Evolutionary conservation across 495 filamentous ascomycete genomes (phyloP).

Genomic region (Talaromyces stipitatus): DNA sequence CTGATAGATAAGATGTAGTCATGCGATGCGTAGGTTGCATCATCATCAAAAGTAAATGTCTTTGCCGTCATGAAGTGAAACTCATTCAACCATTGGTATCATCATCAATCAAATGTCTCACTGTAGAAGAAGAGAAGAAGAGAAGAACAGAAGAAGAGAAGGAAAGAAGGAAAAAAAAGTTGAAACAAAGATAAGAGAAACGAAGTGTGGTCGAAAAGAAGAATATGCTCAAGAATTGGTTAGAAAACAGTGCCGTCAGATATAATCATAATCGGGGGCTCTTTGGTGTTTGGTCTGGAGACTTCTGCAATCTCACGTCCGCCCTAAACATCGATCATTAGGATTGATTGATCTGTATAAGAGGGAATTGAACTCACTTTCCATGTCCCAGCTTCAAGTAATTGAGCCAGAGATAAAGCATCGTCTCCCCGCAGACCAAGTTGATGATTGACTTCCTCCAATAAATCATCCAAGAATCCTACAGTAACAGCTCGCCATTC

Average conservation of each 20-base stretch:
- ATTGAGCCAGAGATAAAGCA: conserved; percentile 53
- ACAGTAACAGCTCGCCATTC: conserved; percentile 64
- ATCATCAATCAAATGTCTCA: background rate
- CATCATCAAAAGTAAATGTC: background rate
- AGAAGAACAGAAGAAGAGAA: conserved; percentile 6
- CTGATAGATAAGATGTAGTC: background rate
- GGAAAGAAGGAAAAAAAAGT: conserved; percentile 15
- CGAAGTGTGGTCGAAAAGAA: background rate
- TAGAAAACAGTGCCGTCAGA: conserved; percentile 96
- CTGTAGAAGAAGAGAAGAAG: background rate
- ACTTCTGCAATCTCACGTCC: conserved; percentile 95
- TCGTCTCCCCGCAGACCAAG: conserved; percentile 46
- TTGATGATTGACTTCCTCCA: conserved; percentile 53
- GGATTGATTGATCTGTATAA: conserved; percentile 9
- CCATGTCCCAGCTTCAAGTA: conserved; percentile 67
- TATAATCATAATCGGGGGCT: conserved; percentile 92
- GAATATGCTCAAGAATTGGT: conserved; percentile 10
- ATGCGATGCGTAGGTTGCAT: background rate
- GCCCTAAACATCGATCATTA: conserved; percentile 51
- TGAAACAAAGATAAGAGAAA: background rate
- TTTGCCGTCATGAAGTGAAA: background rate
- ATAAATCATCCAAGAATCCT: conserved; percentile 57
- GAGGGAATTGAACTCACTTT: conserved; percentile 53
- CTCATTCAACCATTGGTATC: background rate
- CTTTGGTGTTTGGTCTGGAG: conserved; percentile 90